A percentile compares a stretch with the other conserved stretches of the same genome.
Evolutionary conservation across 345 rosid genomes (phyloP).

Genomic region (Eucalyptus erythrocorys): DNA sequence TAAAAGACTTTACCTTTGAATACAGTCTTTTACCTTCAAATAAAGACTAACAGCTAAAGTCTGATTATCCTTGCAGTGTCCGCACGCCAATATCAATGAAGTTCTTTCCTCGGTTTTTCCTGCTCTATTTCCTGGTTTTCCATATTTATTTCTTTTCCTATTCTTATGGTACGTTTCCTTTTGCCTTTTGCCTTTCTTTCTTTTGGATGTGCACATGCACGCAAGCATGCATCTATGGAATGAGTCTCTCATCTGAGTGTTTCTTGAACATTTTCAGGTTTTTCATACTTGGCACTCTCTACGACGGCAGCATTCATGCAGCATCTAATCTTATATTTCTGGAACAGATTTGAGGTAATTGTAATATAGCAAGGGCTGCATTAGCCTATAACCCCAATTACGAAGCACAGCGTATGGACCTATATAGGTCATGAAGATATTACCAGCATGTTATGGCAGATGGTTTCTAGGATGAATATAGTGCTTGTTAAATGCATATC

Average conservation of each 20-base stretch:
- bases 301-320: slow-evolving; percentile 96
- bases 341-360: slow-evolving; percentile 97
- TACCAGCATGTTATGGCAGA: not conserved
- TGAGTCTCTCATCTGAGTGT: not conserved
- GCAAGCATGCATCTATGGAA: not conserved
- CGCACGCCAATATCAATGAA: slow-evolving; percentile 97
- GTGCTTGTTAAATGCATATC: not conserved
- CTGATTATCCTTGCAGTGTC: slow-evolving; percentile 47
- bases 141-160: slow-evolving; percentile 98
- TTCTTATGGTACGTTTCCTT: slow-evolving; percentile 53
- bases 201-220: not conserved
- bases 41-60: not conserved
- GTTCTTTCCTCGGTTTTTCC: slow-evolving; percentile 97
- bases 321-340: slow-evolving; percentile 89
- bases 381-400: not conserved
- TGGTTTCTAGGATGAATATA: not conserved
- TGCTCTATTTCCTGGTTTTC: slow-evolving; percentile 94
- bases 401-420: not conserved
- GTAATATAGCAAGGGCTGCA: not conserved
- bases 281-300: slow-evolving; percentile 85
- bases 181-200: not conserved
- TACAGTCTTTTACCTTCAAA: not conserved
- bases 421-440: not conserved
- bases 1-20: not conserved
- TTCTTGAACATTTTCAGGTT: slow-evolving; percentile 33